Evolutionary conservation across 2,329 filamentous ascomycete genomes (phyloP).

Genomic region (Ophiostoma montium): DNA sequence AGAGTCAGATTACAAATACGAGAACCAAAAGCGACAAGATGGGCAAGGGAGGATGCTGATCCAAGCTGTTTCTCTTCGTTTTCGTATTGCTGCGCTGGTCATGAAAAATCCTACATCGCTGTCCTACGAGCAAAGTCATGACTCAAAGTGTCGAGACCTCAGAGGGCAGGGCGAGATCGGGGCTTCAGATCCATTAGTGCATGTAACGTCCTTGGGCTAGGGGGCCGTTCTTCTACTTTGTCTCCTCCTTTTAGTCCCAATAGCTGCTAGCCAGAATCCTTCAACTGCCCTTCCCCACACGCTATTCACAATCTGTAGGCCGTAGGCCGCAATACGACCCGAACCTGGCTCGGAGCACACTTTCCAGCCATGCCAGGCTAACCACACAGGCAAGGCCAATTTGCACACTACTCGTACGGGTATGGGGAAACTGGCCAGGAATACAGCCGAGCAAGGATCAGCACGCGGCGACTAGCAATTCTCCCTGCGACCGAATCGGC

Average conservation of each 20-base stretch:
- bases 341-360: not conserved
- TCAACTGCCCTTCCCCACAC: slow-evolving; percentile 4
- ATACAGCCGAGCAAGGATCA: not conserved
- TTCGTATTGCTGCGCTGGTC: no score
- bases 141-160: not conserved
- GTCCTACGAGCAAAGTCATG: not conserved
- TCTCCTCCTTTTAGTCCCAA: not conserved
- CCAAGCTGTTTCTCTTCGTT: no score
- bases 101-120: no score
- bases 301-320: not conserved
- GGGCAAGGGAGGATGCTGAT: no score
- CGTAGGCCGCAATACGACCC: not conserved
- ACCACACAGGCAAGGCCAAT: no score
- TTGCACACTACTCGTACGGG: no score
- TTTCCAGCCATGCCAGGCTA: not conserved
- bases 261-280: not conserved
- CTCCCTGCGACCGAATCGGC: not conserved
- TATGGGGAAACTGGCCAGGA: not conserved
- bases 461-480: not conserved
- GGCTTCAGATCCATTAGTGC: not conserved
- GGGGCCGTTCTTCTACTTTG: not conserved
- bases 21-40: not conserved
- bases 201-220: not conserved
- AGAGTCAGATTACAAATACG: not conserved
- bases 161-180: slow-evolving; percentile 3